Conservation (phyloP, 2,329 filamentous ascomycete species). For the Plenodomus lindquistii region DNA sequence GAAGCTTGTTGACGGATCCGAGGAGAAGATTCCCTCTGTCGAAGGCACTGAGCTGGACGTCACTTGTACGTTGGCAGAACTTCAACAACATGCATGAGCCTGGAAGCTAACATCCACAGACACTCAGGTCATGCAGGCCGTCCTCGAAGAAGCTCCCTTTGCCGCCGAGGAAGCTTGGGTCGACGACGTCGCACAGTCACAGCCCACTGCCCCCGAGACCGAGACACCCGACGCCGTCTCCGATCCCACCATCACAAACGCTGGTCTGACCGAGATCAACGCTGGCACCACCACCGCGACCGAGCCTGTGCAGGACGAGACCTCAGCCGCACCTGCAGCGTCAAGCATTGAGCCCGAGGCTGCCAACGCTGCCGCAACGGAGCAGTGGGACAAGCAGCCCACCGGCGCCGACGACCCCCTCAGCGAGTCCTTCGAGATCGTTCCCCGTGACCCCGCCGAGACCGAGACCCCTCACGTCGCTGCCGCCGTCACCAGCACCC, state of each 20-base stretch:
- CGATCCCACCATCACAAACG: constrained; percentile 70
- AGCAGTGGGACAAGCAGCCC: constrained; percentile 66
- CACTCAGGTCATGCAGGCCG: constrained; percentile 61
- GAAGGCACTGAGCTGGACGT: constrained; percentile 67
- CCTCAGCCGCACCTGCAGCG: constrained; percentile 38
- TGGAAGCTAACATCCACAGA: constrained; percentile 46
- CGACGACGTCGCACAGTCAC: constrained; percentile 52
- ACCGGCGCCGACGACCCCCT: constrained; percentile 53
- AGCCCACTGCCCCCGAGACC: constrained; percentile 43
- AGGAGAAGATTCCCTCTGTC: constrained; percentile 68
- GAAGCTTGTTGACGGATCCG: constrained; percentile 73
- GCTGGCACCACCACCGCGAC: constrained; percentile 34
- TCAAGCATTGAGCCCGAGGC: constrained; percentile 46
- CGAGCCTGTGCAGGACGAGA: constrained; percentile 31
- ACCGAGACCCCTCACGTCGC: constrained; percentile 66
- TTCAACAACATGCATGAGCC: not conserved
- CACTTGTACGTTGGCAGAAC: constrained; percentile 64
- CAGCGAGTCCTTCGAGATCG: constrained; percentile 74
- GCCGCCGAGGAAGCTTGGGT: constrained; percentile 56
- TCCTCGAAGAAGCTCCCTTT: constrained; percentile 56
- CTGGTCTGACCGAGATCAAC: constrained; percentile 69
- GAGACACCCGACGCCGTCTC: constrained; percentile 48
- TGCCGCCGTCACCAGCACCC: constrained; percentile 62
- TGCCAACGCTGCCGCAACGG: constrained; percentile 62
- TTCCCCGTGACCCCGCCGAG: constrained; percentile 73